phyloP scores from a whole-genome alignment of 257 asterid genomes.

The Scutellaria baicalensis region DNA sequence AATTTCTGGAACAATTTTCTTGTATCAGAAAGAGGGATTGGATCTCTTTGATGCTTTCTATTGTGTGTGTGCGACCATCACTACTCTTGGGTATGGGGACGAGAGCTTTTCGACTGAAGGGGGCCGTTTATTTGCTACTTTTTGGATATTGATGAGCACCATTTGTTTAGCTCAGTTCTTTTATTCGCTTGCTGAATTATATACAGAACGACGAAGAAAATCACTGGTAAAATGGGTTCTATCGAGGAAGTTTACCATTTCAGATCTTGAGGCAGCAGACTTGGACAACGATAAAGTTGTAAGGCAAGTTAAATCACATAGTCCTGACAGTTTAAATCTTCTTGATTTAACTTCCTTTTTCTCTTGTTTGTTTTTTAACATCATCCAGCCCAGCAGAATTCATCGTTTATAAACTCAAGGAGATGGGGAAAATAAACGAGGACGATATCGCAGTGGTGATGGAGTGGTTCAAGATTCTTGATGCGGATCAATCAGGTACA shows the following conservation, averaged over 20 bases:
- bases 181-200: conserved; percentile 51
- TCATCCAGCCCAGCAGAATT: conserved; percentile 59
- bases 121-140: conserved; percentile 69
- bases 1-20: conserved; percentile 38
- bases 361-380: neutral
- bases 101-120: conserved; percentile 61
- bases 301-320: conserved; percentile 27
- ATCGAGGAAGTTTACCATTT: conserved; percentile 45
- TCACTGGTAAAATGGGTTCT: conserved; percentile 53
- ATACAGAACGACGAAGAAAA: conserved; percentile 54
- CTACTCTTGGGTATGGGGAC: conserved; percentile 88
- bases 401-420: conserved; percentile 63
- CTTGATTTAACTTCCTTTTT: neutral
- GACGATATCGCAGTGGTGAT: conserved; percentile 59
- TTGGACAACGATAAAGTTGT: conserved; percentile 65
- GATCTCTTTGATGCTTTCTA: conserved; percentile 61
- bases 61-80: conserved; percentile 68
- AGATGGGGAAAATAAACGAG: conserved; percentile 68
- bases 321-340: neutral
- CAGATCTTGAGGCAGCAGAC: conserved; percentile 85
- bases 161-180: conserved; percentile 71
- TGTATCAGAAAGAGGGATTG: conserved; percentile 42
- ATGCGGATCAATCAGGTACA: conserved; percentile 70
- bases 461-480: conserved; percentile 53
- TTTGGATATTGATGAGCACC: conserved; percentile 75